Conservation (phyloP, 495 filamentous ascomycete genomes). For the Neurospora terricola region DNA sequence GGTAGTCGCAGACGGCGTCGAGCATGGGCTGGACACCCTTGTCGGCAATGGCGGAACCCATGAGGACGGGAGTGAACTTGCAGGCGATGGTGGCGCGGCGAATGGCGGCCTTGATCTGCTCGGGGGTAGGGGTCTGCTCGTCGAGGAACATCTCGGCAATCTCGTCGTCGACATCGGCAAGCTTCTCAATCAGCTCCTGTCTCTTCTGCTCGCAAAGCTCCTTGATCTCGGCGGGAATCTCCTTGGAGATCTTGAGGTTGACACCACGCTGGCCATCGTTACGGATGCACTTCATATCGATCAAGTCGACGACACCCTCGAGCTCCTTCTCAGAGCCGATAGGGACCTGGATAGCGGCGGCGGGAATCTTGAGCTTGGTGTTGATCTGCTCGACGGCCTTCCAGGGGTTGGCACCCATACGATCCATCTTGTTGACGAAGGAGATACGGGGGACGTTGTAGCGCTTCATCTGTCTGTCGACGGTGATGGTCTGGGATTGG, state of each 20-base stretch:
- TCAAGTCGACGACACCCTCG: constrained; percentile 86
- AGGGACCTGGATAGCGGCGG: constrained; percentile 90
- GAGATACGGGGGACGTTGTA: constrained; percentile 94
- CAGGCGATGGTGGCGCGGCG: constrained; percentile 74
- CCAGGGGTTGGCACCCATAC: constrained; percentile 97
- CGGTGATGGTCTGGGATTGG: constrained; percentile 95
- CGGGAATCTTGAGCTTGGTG: constrained; percentile 81
- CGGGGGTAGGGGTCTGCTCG: constrained; percentile 61
- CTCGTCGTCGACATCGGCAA: constrained; percentile 97
- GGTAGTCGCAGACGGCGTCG: constrained; percentile 91
- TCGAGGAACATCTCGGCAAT: constrained; percentile 95
- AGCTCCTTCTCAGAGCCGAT: constrained; percentile 91
- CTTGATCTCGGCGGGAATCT: constrained; percentile 69
- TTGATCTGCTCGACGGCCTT: constrained; percentile 97
- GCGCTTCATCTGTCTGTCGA: constrained; percentile 95
- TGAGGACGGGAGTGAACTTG: constrained; percentile 93
- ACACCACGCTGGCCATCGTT: constrained; percentile 74
- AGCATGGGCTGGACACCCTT: constrained; percentile 96
- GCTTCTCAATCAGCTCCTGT: constrained; percentile 78
- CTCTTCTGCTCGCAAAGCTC: constrained; percentile 69
- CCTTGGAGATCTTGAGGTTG: constrained; percentile 59
- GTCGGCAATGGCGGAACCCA: constrained; percentile 92
- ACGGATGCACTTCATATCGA: constrained; percentile 87
- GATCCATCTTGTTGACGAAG: constrained; percentile 99
- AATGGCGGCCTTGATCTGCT: constrained; percentile 85